A percentile compares a stretch with the other conserved stretches of the same genome.
Conservation (phyloP, 192 early-diverging fungal genomes). For the Coemansia sp. region DNA sequence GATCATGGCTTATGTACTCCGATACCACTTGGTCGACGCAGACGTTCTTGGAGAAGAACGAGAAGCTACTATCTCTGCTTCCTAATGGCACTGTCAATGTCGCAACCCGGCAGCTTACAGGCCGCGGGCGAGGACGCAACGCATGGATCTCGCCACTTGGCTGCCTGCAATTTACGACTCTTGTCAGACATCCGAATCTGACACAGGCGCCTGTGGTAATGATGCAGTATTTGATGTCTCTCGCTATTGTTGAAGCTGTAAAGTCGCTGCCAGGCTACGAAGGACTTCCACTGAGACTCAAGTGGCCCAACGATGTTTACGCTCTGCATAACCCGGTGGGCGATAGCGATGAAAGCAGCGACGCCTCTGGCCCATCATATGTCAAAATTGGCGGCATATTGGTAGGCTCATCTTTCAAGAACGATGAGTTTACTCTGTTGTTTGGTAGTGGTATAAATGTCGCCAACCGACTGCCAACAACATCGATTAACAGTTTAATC, state of each 20-base stretch:
- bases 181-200: constrained; percentile 69
- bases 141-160: constrained; percentile 93
- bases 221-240: constrained; percentile 89
- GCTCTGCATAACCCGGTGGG: constrained; percentile 49
- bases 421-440: constrained; percentile 74
- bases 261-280: constrained; percentile 69
- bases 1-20: constrained; percentile 75
- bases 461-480: constrained; percentile 80
- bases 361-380: constrained; percentile 29
- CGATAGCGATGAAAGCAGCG: constrained; percentile 40
- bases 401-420: constrained; percentile 75
- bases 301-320: constrained; percentile 99
- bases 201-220: constrained; percentile 72
- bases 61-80: constrained; percentile 59
- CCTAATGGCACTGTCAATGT: constrained; percentile 81
- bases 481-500: constrained; percentile 83
- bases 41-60: constrained; percentile 90
- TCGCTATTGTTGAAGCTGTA: constrained; percentile 83
- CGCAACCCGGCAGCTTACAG: constrained; percentile 79
- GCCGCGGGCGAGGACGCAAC: constrained; percentile 89
- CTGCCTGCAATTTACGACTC: constrained; percentile 83
- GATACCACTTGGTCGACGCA: constrained; percentile 85
- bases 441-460: constrained; percentile 89
- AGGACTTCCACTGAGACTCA: constrained; percentile 78
- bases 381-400: constrained; percentile 90